Evolutionary conservation across 2,329 filamentous ascomycete species (phyloP).

Genomic region (Epichloe uncinata): DNA sequence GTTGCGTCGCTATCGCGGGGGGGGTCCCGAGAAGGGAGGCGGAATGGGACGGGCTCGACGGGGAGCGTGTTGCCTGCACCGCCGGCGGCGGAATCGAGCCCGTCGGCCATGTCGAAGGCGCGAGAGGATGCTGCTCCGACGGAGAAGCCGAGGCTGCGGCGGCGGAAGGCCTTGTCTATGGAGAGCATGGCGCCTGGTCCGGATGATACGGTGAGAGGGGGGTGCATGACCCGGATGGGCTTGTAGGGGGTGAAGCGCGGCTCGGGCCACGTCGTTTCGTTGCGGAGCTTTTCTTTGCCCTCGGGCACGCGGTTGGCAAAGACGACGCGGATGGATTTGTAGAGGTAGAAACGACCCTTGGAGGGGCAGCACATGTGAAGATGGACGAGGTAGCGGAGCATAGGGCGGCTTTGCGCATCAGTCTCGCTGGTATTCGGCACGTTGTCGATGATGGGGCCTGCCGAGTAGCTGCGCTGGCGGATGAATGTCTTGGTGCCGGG

Average conservation of each 20-base stretch:
- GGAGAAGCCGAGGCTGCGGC: slow-evolving; percentile 41
- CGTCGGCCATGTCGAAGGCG: slow-evolving; percentile 23
- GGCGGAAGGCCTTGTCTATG: slow-evolving; percentile 45
- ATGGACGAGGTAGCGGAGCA: slow-evolving; percentile 80
- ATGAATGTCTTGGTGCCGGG: slow-evolving; percentile 92
- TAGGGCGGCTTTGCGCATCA: slow-evolving; percentile 42
- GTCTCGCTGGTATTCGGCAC: slow-evolving; percentile 19
- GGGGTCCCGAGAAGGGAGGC: slow-evolving; percentile 21
- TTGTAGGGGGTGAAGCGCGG: slow-evolving; percentile 81
- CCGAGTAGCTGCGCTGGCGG: slow-evolving; percentile 83
- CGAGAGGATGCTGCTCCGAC: slow-evolving; percentile 18
- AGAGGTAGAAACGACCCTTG: slow-evolving; percentile 74
- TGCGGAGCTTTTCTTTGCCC: slow-evolving; percentile 81
- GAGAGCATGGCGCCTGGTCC: slow-evolving; percentile 36
- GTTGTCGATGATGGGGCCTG: slow-evolving; percentile 69
- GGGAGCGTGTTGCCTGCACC: slow-evolving; percentile 20
- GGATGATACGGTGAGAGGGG: slow-evolving; percentile 22
- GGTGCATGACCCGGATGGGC: slow-evolving; percentile 41
- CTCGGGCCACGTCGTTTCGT: slow-evolving; percentile 81
- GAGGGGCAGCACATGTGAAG: slow-evolving; percentile 83
- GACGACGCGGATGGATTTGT: slow-evolving; percentile 85
- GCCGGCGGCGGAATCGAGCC: slow-evolving; percentile 6
- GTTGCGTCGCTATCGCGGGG: slow-evolving; percentile 20
- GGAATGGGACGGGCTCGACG: slow-evolving; percentile 40
- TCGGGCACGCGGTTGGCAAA: slow-evolving; percentile 95